Conservation (phyloP, 1,284 basidiomycete species). For the Marasmius fiardii region DNA sequence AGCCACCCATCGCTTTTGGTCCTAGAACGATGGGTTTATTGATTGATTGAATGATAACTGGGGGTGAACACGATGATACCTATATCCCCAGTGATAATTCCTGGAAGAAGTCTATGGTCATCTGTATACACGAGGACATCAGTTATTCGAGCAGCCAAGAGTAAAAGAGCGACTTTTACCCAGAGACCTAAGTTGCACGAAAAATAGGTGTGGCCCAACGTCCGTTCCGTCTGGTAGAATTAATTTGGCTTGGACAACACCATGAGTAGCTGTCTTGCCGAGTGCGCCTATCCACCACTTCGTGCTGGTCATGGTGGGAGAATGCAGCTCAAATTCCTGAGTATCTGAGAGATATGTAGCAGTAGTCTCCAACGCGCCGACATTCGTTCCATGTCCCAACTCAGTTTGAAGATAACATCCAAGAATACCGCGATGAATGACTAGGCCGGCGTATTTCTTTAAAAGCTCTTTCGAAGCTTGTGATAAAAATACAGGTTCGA, state of each 20-base stretch:
- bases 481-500: constrained; percentile 62
- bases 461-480: constrained; percentile 54
- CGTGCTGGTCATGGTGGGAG: constrained; percentile 45
- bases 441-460: constrained; percentile 45
- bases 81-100: constrained; percentile 74
- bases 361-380: constrained; percentile 70
- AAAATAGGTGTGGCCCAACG: constrained; percentile 76
- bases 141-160: not conserved
- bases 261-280: constrained; percentile 75
- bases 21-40: constrained; percentile 31
- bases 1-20: constrained; percentile 61
- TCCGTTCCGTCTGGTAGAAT: constrained; percentile 62
- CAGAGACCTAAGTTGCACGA: constrained; percentile 64
- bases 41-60: not conserved
- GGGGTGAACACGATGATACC: constrained; percentile 32
- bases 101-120: constrained; percentile 58
- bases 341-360: constrained; percentile 71
- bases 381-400: constrained; percentile 77
- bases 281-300: constrained; percentile 85
- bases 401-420: constrained; percentile 76
- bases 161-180: constrained; percentile 28
- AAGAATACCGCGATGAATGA: constrained; percentile 55
- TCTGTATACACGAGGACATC: constrained; percentile 31
- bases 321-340: constrained; percentile 2
- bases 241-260: constrained; percentile 75